A percentile compares a stretch with the other conserved stretches of the same genome.
Conservation (phyloP, 768 basidiomycete species). For the Russula foetens region DNA sequence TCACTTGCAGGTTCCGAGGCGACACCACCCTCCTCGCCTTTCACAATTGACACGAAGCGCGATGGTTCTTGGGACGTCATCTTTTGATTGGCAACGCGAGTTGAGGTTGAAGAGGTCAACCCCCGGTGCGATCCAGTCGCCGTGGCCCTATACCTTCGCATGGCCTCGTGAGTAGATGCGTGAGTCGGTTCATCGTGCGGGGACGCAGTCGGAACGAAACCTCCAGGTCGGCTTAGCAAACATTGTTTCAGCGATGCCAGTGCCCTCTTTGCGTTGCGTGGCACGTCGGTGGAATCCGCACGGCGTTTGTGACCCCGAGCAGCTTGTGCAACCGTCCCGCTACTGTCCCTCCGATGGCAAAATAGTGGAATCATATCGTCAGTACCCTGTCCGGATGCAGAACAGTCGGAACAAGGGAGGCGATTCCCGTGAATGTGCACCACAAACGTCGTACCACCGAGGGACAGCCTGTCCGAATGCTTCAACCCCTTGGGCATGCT, state of each 20-base stretch:
- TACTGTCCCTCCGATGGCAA: conserved; percentile 20
- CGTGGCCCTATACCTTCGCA: conserved; percentile 28
- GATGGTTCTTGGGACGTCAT: neutral
- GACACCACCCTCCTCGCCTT: conserved; percentile 54
- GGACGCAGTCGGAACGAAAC: neutral
- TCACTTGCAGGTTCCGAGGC: conserved; percentile 39
- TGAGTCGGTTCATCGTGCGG: neutral
- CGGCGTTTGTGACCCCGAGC: conserved; percentile 24
- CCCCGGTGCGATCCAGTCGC: neutral
- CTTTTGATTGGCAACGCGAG: neutral
- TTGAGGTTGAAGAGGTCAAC: neutral
- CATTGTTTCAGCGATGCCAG: conserved; percentile 56
- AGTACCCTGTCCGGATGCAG: conserved; percentile 29
- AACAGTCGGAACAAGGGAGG: conserved; percentile 57
- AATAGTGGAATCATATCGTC: conserved; percentile 56
- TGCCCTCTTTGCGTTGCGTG: conserved; percentile 54
- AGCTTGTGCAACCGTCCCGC: neutral
- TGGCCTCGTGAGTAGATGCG: conserved; percentile 46
- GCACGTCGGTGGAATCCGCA: conserved; percentile 15
- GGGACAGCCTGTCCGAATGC: conserved; percentile 56
- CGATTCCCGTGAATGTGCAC: conserved; percentile 60
- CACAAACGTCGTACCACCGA: conserved; percentile 64
- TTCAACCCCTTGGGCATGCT: conserved; percentile 57
- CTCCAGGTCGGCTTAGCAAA: conserved; percentile 46
- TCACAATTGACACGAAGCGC: conserved; percentile 34